A percentile compares a stretch with the other conserved stretches of the same genome.
Conservation (phyloP, 768 basidiomycete genomes). For the Steccherinum ochraceum region DNA sequence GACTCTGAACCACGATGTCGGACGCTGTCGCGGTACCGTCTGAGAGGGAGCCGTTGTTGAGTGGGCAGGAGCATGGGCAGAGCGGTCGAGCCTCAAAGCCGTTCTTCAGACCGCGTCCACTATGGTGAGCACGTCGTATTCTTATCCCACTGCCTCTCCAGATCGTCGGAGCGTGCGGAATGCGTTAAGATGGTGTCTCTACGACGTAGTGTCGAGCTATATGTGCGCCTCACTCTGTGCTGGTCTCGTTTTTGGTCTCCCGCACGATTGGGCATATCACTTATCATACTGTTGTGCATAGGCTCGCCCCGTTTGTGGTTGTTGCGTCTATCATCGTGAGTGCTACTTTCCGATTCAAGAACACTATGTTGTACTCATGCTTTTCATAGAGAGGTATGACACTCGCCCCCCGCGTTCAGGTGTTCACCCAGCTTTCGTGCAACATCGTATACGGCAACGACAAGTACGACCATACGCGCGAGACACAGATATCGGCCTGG, state of each 20-base stretch:
- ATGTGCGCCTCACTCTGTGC: too few relatives aligned
- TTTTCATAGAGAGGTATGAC: conserved; percentile 64
- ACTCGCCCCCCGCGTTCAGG: conserved; percentile 68
- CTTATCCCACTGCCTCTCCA: too few relatives aligned
- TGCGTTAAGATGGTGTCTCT: too few relatives aligned
- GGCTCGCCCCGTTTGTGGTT: conserved; percentile 68
- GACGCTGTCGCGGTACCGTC: conserved; percentile 4
- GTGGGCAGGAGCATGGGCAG: conserved; percentile 5
- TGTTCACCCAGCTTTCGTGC: conserved; percentile 73
- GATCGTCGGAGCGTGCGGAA: too few relatives aligned
- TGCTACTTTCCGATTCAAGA: conserved; percentile 5
- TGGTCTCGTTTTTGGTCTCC: too few relatives aligned
- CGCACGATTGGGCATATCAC: background rate
- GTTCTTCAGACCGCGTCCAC: conserved; percentile 40
- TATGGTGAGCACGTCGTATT: conserved; percentile 32
- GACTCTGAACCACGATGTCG: background rate
- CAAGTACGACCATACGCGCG: conserved; percentile 28
- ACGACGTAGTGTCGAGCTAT: background rate
- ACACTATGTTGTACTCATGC: background rate
- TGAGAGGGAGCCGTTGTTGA: conserved; percentile 27
- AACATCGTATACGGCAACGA: conserved; percentile 38
- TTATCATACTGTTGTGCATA: conserved; percentile 17
- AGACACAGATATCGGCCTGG: too few relatives aligned
- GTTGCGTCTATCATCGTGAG: conserved; percentile 58
- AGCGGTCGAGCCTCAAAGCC: conserved; percentile 28